Evolutionary conservation across 2,329 filamentous ascomycete genomes (phyloP).

Genomic region (Cytospora piceae): DNA sequence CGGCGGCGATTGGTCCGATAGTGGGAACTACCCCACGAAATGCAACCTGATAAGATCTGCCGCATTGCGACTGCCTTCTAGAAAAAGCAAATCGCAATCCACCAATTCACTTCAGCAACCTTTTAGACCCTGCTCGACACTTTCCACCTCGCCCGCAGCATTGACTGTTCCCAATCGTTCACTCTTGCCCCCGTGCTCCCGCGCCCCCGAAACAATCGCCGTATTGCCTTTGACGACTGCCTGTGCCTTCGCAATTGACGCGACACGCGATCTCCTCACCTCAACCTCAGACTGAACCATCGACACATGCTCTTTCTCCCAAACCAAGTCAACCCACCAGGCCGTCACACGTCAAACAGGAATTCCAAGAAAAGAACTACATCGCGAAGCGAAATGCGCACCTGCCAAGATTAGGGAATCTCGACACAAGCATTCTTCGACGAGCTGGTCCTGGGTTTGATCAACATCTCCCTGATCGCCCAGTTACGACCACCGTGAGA

Average conservation of each 20-base stretch:
- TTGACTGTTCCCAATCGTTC: neutral
- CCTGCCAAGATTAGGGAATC: conserved; percentile 31
- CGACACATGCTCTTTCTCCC: conserved; percentile 23
- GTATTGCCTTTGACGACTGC: neutral
- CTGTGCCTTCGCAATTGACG: neutral
- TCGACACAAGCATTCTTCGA: conserved; percentile 29
- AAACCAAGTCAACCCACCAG: neutral
- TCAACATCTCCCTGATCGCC: conserved; percentile 9
- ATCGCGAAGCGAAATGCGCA: conserved; percentile 30
- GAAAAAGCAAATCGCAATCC: conserved; percentile 10
- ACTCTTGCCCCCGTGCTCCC: neutral
- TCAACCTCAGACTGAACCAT: too few relatives aligned
- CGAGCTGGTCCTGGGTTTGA: conserved; percentile 27
- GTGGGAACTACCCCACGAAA: conserved; percentile 9
- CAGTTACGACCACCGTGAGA: conserved; percentile 26
- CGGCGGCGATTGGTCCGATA: conserved; percentile 4
- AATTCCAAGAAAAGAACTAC: conserved; percentile 18
- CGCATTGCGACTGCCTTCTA: conserved; percentile 20
- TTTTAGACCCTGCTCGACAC: conserved; percentile 1
- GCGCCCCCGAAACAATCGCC: neutral
- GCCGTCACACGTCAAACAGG: neutral
- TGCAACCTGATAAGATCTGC: conserved; percentile 26
- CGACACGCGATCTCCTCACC: neutral
- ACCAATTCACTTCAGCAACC: conserved; percentile 8
- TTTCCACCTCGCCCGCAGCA: neutral